Evolutionary conservation across 495 filamentous ascomycete species (phyloP).

Genomic region (Halenospora varia): DNA sequence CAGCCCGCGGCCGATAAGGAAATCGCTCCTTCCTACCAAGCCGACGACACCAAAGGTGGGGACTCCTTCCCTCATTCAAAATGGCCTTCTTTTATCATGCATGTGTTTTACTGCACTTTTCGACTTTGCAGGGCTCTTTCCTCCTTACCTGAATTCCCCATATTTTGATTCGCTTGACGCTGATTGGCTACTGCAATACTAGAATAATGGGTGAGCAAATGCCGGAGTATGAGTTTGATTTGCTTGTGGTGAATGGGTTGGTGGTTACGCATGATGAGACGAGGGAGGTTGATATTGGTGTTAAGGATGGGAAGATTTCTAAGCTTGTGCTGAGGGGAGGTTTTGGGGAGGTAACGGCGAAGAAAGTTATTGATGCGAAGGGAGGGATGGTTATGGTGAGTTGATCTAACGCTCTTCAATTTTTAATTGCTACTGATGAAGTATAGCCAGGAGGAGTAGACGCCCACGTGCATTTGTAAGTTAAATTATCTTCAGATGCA

Average conservation of each 20-base stretch:
- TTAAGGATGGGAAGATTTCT: conserved; percentile 48
- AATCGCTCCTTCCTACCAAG: not conserved
- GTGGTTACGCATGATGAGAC: conserved; percentile 45
- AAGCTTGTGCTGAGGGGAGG: conserved; percentile 36
- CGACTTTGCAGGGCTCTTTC: not conserved
- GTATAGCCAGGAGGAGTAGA: conserved; percentile 35
- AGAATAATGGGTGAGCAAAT: conserved; percentile 18
- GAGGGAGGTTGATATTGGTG: conserved; percentile 44
- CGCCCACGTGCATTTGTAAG: conserved; percentile 40
- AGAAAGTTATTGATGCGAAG: conserved; percentile 42
- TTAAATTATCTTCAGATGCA: not conserved
- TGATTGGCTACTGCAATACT: not conserved
- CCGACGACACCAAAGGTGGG: conserved; percentile 1
- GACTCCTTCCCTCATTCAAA: not conserved
- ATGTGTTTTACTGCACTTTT: no score
- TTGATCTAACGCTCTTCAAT: not conserved
- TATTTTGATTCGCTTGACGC: not conserved
- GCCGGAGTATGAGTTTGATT: conserved; percentile 31
- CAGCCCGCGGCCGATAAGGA: conserved; percentile 10
- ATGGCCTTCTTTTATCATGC: not conserved
- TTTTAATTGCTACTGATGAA: not conserved
- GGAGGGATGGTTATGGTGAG: conserved; percentile 45
- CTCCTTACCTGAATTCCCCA: not conserved
- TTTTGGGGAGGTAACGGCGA: conserved; percentile 24
- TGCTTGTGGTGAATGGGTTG: conserved; percentile 42